These are phyloP conservation scores for Physcomitrium patens DNA, from an alignment of 225 moss, liverwort and hornwort species.

Conservation along the genomic window DNA sequence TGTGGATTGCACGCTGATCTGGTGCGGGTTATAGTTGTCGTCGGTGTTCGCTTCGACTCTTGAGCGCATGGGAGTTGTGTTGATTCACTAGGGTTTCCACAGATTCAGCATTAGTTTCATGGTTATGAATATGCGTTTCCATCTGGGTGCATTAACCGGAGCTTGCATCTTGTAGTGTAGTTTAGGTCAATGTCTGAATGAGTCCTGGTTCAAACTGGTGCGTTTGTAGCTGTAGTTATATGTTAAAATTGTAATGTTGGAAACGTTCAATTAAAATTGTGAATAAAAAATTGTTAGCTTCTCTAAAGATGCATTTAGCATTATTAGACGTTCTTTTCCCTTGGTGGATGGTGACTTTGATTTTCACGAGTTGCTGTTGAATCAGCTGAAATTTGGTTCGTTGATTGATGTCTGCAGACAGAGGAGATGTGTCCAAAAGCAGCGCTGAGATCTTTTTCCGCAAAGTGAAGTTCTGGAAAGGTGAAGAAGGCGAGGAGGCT, in stretches of 20 bases:
- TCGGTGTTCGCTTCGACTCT: not conserved
- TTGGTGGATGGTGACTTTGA: not conserved
- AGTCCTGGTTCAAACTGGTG: not conserved
- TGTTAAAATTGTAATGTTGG: not conserved
- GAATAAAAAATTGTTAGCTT: not conserved
- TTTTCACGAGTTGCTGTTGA: conserved; percentile 6
- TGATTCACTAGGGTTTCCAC: not conserved
- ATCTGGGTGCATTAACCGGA: not conserved
- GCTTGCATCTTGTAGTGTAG: not conserved
- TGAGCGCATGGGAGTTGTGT: not conserved
- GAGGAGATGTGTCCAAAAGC: conserved; percentile 96
- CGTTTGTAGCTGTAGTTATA: not conserved
- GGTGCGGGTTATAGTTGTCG: not conserved
- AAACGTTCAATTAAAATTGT: not conserved
- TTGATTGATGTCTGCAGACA: conserved; percentile 57
- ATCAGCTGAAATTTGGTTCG: conserved; percentile 14
- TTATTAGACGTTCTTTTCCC: not conserved
- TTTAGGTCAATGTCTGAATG: not conserved
- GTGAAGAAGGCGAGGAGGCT: conserved; percentile 99
- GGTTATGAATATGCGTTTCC: not conserved
- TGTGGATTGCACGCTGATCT: conserved; percentile 4
- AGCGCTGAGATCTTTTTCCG: conserved; percentile 99
- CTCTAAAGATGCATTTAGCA: not conserved
- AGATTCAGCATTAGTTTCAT: not conserved
- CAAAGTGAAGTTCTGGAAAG: conserved; percentile 99